Base-by-base conservation (phyloP, 768 basidiomycete species). In the Boletus rubropictus region DNA sequence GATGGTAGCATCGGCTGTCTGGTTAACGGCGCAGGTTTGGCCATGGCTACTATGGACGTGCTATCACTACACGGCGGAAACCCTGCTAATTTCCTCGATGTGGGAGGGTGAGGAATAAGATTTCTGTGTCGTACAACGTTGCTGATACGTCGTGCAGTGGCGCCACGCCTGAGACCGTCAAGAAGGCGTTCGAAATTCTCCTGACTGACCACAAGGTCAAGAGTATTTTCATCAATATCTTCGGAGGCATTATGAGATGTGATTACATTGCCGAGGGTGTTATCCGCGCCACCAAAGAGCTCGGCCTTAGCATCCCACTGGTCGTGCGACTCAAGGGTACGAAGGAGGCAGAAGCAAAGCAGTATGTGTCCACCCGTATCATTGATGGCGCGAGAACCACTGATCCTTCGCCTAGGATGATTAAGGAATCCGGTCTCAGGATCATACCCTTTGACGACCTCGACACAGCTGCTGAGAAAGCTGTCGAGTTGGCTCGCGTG, bases 21-120 rank as follows among this genome's bases (percentile, higher is more conserved):
- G 43, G 96, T 99, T 52, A 99, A 99, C 59, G 96, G 96, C 60
- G 96, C 96, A 42, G 96, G 96, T 61, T 74, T 99, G 51, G 96
- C 96, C 42, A 99, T 99, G 96, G 96, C 96, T 31, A 99, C 96
- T 46, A 98, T 99, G 96, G 96, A 99, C 61, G 95, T 98, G n/a
- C 77, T 99, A 47, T 81, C 93, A 39, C 74, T 96, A 42, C 90
- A 97, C 63, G 96, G 96, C 40, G 96, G 91, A 42, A 85, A 94
- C 57, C 96, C 96, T 5, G 96, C 96, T 45, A 98, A 99, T 69
- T 99, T 99, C 80, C 77, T 98, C 51, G 96, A 99, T 59, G 94
- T 97, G 47, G 96, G 96, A 75, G 96, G 92, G 86, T 88, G 60
- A 50, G 52, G 28, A 38, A 14, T 33, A 75, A 53, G 31, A 22